Base-by-base conservation (phyloP, 441 rosid species). In the Daphne laureola region DNA sequence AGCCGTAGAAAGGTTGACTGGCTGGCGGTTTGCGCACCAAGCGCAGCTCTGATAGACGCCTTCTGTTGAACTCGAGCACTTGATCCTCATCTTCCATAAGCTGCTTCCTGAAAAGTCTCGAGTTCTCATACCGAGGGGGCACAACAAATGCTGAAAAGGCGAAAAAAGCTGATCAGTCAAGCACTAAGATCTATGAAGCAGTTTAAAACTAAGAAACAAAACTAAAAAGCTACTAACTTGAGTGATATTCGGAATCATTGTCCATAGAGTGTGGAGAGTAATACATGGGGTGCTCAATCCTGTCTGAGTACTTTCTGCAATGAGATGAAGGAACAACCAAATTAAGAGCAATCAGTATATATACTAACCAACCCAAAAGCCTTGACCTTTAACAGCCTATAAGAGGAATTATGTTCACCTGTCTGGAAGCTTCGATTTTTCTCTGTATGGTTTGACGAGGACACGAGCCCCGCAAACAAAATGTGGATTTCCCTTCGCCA, bases 401-500 rank as follows among this genome's bases (percentile, higher is more conserved):
- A 21, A 21, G 27, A 48, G 12, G 16, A 15, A 36, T 14, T 14
- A 38, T 14, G 17, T 47, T 71, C 65, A 84, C 89, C 86, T 78
- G 55, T 79, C 83, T 47, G 64, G 17, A 12, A 78, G 72, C 77
- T 78, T 85, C 2, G 86, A 67, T 60, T 76, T 85, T 62, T 85
- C 94, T 70, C 80, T 62, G 72, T 85, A 85, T 38, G 87, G 94
- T 62, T 82, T 85, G 17, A 82, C 90, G 42, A 85, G 79, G 55
- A 85, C 83, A 14, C 83, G 87, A 63, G 87, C 76, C n/a, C 76
- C 81, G 4, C 82, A 72, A 17, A 85, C 83, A 62, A 61, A 85
- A 77, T 85, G 94, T 14, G 87, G 90, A 67, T 82, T 82, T 27
- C 83, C 83, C 71, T 85, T 80, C 0, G 80, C 78, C 67, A 82